These are phyloP conservation scores for Phycomyces blakesleeanus DNA, from an alignment of 192 early-diverging fungal genomes.

Conservation along the genomic window DNA sequence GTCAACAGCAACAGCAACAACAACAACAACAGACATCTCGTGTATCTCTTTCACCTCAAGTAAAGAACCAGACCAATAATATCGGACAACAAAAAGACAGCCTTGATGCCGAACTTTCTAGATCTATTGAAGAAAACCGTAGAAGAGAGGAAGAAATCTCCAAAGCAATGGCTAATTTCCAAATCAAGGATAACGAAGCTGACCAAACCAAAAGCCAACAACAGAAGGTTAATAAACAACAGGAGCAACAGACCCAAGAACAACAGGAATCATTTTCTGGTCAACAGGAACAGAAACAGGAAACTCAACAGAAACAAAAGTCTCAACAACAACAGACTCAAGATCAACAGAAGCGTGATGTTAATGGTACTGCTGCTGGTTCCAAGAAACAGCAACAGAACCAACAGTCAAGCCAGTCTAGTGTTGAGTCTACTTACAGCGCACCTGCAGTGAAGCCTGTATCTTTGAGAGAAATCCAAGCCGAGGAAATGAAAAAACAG, in stretches of 20 bases:
- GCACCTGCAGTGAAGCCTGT: constrained; percentile 20
- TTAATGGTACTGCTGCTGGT: background rate
- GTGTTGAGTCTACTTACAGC: background rate
- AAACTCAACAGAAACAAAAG: background rate
- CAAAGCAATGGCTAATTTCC: background rate
- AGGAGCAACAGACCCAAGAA: too few species aligned
- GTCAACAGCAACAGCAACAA: too few species aligned
- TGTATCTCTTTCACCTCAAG: constrained; percentile 15
- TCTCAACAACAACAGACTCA: background rate
- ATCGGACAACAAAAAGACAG: background rate
- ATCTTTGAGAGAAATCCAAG: constrained; percentile 44
- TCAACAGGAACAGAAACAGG: background rate
- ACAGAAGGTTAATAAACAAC: too few species aligned
- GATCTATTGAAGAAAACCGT: background rate
- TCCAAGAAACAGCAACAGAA: background rate
- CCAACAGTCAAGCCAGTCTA: background rate
- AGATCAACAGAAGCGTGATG: background rate
- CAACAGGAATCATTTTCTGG: too few species aligned
- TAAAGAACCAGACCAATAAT: too few species aligned
- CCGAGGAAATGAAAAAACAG: constrained; percentile 40
- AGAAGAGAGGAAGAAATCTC: background rate
- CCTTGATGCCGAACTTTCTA: background rate
- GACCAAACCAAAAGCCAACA: background rate
- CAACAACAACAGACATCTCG: constrained; percentile 38
- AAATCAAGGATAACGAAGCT: background rate